phyloP scores from a whole-genome alignment of 2,329 filamentous ascomycete genomes.

The Sphaerostilbella broomeana region DNA sequence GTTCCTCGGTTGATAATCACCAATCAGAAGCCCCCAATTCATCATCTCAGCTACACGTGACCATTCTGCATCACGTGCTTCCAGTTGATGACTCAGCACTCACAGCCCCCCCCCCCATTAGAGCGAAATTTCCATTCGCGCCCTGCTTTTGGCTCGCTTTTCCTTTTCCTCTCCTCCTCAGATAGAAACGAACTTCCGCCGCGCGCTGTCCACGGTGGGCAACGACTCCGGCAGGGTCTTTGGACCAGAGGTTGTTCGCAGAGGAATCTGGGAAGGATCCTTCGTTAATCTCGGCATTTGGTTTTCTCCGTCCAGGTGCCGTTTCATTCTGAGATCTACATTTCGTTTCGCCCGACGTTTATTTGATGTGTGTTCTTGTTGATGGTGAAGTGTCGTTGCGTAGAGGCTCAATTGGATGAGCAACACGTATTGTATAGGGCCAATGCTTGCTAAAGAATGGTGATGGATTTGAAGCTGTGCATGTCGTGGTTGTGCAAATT shows the following conservation, averaged over 20 bases:
- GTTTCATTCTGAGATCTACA: conserved; percentile 57
- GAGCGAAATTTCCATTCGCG: conserved; percentile 5
- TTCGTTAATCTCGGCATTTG: conserved; percentile 52
- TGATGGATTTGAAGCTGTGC: no score
- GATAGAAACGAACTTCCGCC: conserved; percentile 47
- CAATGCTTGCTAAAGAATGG: no score
- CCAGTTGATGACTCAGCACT: conserved; percentile 2
- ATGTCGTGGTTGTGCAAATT: no score
- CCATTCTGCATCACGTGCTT: conserved; percentile 2
- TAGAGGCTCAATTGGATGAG: no score
- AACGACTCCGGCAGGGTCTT: conserved; percentile 29
- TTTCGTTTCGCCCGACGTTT: conserved; percentile 18
- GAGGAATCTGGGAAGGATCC: conserved; percentile 41
- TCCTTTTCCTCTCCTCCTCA: conserved; percentile 34
- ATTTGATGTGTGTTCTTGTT: background rate
- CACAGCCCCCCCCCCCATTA: background rate
- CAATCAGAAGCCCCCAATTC: conserved; percentile 35
- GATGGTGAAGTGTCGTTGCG: background rate
- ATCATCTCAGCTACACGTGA: conserved; percentile 30
- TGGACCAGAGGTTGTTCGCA: conserved; percentile 35
- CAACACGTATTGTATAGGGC: no score
- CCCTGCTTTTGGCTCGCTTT: conserved; percentile 12
- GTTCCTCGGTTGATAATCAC: conserved; percentile 38
- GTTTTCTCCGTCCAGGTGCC: conserved; percentile 41
- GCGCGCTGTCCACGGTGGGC: conserved; percentile 26